These are phyloP conservation scores for Chionographis japonica DNA, from an alignment of 106 monocot genomes.

Conservation along the genomic window DNA sequence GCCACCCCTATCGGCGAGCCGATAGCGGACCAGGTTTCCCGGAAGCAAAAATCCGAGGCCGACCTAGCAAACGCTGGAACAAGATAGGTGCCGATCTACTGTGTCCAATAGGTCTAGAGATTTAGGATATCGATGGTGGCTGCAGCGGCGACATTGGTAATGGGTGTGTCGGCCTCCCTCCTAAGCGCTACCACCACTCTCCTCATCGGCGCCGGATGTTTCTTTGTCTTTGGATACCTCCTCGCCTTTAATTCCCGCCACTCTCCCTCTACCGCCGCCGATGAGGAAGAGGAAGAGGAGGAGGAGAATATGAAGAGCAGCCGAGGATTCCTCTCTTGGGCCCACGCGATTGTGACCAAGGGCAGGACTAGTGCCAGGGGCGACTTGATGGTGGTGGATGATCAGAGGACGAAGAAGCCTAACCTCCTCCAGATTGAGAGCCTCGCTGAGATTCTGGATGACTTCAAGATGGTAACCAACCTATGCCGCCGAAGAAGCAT, in stretches of 20 bases:
- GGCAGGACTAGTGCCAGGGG: background rate
- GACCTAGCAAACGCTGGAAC: too few relatives aligned
- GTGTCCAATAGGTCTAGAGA: too few relatives aligned
- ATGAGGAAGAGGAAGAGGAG: slow-evolving; percentile 12
- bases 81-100: too few relatives aligned
- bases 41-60: too few relatives aligned
- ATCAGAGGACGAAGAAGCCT: slow-evolving; percentile 15
- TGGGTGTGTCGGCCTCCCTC: slow-evolving; percentile 41
- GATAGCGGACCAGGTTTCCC: too few relatives aligned
- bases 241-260: slow-evolving; percentile 23
- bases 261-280: background rate
- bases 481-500: too few relatives aligned
- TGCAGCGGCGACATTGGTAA: slow-evolving; percentile 5
- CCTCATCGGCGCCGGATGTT: slow-evolving; percentile 63
- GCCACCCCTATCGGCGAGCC: too few relatives aligned
- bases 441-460: slow-evolving; percentile 79
- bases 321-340: slow-evolving; percentile 30
- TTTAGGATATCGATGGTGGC: background rate
- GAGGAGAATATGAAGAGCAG: slow-evolving; percentile 8
- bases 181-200: slow-evolving; percentile 33
- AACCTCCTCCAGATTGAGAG: slow-evolving; percentile 61
- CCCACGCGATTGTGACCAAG: slow-evolving; percentile 7
- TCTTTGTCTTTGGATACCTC: slow-evolving; percentile 62
- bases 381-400: slow-evolving; percentile 3
- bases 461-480: slow-evolving; percentile 81